A percentile compares a stretch with the other conserved stretches of the same genome.
Conservation (phyloP, 2,329 filamentous ascomycete species). For the Pyrenophora graminea region DNA sequence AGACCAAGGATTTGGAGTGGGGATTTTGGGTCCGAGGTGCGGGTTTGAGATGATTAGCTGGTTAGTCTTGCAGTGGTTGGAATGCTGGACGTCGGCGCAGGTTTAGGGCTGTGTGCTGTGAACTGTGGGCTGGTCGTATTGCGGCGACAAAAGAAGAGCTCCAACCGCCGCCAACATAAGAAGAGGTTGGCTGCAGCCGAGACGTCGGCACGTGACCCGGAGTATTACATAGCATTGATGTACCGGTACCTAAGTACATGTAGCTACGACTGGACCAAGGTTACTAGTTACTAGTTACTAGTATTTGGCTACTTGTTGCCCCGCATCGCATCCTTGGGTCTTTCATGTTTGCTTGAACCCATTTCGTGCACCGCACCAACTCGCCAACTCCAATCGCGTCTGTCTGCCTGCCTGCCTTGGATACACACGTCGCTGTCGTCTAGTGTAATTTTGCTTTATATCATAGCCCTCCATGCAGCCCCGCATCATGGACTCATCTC, state of each 20-base stretch:
- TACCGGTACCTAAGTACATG: background rate
- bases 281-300: too few species aligned
- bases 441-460: constrained; percentile 1
- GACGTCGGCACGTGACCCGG: constrained; percentile 14
- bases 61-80: constrained; percentile 27
- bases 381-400: constrained; percentile 1
- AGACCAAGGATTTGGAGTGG: constrained; percentile 29
- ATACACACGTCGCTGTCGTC: background rate
- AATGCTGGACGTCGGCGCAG: constrained; percentile 16
- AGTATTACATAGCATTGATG: background rate
- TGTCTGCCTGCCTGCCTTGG: background rate
- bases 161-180: constrained; percentile 18
- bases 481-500: background rate
- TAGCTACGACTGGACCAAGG: constrained; percentile 2
- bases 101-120: constrained; percentile 7
- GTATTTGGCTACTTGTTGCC: background rate
- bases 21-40: constrained; percentile 28
- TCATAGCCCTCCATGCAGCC: constrained; percentile 1
- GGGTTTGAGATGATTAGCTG: constrained; percentile 15
- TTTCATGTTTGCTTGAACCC: constrained; percentile 3
- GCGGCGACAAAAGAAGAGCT: constrained; percentile 25
- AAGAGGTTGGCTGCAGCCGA: constrained; percentile 24
- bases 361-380: background rate
- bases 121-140: constrained; percentile 15
- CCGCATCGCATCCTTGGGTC: too few species aligned